Base-by-base conservation (phyloP, 2,329 filamentous ascomycete species). In the Tolypocladium inflatum region DNA sequence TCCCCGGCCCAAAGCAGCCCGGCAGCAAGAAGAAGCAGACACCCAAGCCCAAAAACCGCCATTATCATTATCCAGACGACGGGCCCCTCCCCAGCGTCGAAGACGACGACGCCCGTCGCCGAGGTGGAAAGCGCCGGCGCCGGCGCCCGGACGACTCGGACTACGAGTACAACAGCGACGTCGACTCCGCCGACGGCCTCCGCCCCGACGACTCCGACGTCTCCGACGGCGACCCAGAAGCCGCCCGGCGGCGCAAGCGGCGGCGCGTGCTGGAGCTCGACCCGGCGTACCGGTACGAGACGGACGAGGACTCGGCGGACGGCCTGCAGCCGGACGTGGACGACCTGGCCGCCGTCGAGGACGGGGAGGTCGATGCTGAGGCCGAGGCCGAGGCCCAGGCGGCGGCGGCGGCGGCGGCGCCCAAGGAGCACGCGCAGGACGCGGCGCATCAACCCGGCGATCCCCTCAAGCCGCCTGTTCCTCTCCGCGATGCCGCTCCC, bases 291-390 rank as follows among this genome's bases (percentile, higher is more conserved):
- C 39, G 37, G 2, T 63, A 67, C 23, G 55, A 52, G 33, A 61
- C 55, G 4, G 64, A 63, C 3, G 55, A 58, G 1, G 63, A 67
- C 26, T 62, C 66, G 0, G 67, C 60, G 2, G 67, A 67, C 3
- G 61, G 51, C 4, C 30, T 66, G 4, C 26, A 54, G 26, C 59
- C 63, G 0, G 65, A 68, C 33, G 59, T 56, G 1, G 63, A 66
- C 41, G 58, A 64, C 11, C 54, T 63, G 30, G 17, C 11, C 10
- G 13, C 52, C 0, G 62, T 61, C 3, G 51, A 57, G 21, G 38
- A 21, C 1, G n/a, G 23, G 43, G 9, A 45, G 43, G 13, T 26
- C n/a, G 43, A 21, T 5, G 43, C 10, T n/a, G n/a, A 45, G 43
- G 43, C 43, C n/a, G 43, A 45, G 43, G 38, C 15, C 15, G 38